These are phyloP conservation scores for Leccinum subspadiceum DNA, from an alignment of 1,284 basidiomycete genomes.

Conservation along the genomic window DNA sequence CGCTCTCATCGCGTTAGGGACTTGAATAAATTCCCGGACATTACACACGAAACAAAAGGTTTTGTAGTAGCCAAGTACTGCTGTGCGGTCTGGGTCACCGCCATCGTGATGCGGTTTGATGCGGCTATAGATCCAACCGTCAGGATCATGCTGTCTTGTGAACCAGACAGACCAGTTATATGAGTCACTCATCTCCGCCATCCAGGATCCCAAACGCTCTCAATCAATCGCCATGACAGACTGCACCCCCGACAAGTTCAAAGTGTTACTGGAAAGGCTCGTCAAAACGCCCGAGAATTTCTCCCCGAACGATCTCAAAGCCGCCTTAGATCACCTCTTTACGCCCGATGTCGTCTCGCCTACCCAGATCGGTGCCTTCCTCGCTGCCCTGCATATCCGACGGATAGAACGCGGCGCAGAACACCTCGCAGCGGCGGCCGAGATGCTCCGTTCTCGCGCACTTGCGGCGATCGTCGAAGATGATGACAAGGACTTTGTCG, in stretches of 20 bases:
- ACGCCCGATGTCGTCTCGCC: conserved; percentile 60
- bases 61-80: not conserved
- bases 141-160: not conserved
- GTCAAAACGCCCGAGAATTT: conserved; percentile 78
- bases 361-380: conserved; percentile 79
- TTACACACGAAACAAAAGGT: not conserved
- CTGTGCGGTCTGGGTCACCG: not conserved
- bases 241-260: conserved; percentile 64
- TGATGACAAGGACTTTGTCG: conserved; percentile 61
- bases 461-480: conserved; percentile 60
- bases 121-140: not conserved
- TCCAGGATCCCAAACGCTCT: not conserved
- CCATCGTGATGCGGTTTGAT: not conserved
- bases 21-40: not conserved
- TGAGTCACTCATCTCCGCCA: not conserved
- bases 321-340: conserved; percentile 74
- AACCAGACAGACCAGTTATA: not conserved
- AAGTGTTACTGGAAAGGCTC: conserved; percentile 70
- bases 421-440: conserved; percentile 74
- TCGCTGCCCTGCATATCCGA: conserved; percentile 78
- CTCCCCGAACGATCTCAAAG: conserved; percentile 64
- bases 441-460: conserved; percentile 67
- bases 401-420: conserved; percentile 74
- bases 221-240: conserved; percentile 16
- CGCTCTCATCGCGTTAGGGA: not conserved